phyloP scores from a whole-genome alignment of 106 monocot species.

The Ottelia alismoides region DNA sequence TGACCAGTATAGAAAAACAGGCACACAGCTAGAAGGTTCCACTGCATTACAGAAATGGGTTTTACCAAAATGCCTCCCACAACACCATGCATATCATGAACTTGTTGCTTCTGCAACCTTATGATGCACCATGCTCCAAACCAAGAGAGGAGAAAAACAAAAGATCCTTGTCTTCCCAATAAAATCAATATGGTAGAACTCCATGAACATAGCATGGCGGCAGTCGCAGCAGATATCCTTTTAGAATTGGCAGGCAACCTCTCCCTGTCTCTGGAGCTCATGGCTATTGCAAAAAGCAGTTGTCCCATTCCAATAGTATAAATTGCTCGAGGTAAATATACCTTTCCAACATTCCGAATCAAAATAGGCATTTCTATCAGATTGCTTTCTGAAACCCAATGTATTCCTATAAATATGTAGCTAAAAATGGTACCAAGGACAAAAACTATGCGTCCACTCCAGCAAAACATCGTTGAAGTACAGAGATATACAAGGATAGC shows the following conservation, averaged over 20 bases:
- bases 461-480: constrained; percentile 5
- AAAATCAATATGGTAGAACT: constrained; percentile 75
- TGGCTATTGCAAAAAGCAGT: constrained; percentile 29
- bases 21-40: constrained; percentile 78
- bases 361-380: constrained; percentile 11
- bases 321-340: constrained; percentile 47
- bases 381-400: constrained; percentile 64
- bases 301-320: constrained; percentile 59
- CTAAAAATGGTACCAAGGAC: constrained; percentile 30
- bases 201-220: constrained; percentile 57
- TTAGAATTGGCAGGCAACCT: constrained; percentile 14
- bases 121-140: constrained; percentile 71
- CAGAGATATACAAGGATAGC: constrained; percentile 28
- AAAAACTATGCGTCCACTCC: constrained; percentile 22
- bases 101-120: constrained; percentile 17
- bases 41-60: constrained; percentile 52
- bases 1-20: constrained; percentile 91
- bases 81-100: constrained; percentile 5
- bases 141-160: constrained; percentile 39
- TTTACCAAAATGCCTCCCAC: constrained; percentile 16
- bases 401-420: constrained; percentile 46
- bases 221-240: constrained; percentile 19
- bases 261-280: constrained; percentile 9
- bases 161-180: constrained; percentile 80
- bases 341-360: constrained; percentile 35